Evolutionary conservation across 495 filamentous ascomycete species (phyloP).

Genomic region (Penicillium herquei): DNA sequence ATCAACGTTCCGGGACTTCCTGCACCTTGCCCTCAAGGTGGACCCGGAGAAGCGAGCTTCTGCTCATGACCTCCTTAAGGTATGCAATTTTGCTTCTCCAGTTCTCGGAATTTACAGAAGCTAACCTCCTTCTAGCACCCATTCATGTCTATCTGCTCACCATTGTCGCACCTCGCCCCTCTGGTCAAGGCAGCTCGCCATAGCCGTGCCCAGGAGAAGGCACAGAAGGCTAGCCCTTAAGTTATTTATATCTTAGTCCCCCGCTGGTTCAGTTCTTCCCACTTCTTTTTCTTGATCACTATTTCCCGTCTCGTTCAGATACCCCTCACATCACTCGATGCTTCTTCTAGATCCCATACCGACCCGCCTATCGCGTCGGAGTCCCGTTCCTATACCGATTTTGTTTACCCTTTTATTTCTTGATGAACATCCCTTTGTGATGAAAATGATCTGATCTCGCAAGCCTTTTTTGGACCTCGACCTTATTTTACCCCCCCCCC

Average conservation of each 20-base stretch:
- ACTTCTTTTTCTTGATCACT: constrained; percentile 23
- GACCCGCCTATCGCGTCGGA: constrained; percentile 17
- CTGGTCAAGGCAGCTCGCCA: constrained; percentile 82
- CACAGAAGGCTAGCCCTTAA: constrained; percentile 55
- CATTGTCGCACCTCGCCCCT: constrained; percentile 72
- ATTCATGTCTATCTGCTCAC: constrained; percentile 78
- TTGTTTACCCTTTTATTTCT: constrained; percentile 13
- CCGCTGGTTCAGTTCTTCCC: background rate
- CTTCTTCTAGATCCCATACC: constrained; percentile 35
- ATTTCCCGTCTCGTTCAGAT: constrained; percentile 42
- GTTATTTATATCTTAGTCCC: constrained; percentile 3
- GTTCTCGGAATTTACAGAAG: constrained; percentile 15
- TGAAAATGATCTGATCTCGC: constrained; percentile 23
- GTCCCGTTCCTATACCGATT: constrained; percentile 18
- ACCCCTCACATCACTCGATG: constrained; percentile 37
- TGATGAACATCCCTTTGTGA: constrained; percentile 22
- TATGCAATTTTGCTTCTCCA: constrained; percentile 41
- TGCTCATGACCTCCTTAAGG: constrained; percentile 86
- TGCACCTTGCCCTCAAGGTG: constrained; percentile 87
- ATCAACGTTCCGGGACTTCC: constrained; percentile 80
- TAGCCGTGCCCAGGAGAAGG: constrained; percentile 81
- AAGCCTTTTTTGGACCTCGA: constrained; percentile 7
- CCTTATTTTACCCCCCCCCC: constrained; percentile 1
- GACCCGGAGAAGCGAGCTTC: constrained; percentile 95
- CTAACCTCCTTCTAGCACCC: constrained; percentile 64